Conservation (phyloP, 139 green algal genomes). For the Pleodorina starrii region DNA sequence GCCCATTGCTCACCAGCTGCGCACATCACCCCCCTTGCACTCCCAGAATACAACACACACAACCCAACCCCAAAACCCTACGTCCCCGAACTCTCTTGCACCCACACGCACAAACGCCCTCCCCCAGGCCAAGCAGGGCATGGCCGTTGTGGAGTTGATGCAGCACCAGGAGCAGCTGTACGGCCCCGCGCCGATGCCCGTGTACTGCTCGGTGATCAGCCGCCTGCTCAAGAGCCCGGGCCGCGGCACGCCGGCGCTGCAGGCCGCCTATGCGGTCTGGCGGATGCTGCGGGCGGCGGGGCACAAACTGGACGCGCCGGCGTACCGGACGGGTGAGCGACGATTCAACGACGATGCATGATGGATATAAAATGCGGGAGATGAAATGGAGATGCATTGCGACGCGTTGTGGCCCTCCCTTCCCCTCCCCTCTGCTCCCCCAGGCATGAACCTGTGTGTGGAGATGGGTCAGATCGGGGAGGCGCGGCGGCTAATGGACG, state of each 20-base stretch:
- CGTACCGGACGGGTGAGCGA: slow-evolving; percentile 62
- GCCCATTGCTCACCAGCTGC: no score
- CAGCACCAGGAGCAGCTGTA: slow-evolving; percentile 49
- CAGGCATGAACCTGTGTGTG: slow-evolving; percentile 80
- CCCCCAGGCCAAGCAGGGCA: slow-evolving; percentile 51
- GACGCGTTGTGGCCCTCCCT: no score
- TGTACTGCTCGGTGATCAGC: slow-evolving; percentile 64
- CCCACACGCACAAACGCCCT: no score
- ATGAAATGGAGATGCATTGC: no score
- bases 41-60: no score
- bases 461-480: slow-evolving; percentile 61
- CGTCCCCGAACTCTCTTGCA: no score
- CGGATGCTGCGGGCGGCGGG: slow-evolving; percentile 53
- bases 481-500: slow-evolving; percentile 67
- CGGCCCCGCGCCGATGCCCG: not conserved
- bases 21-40: no score
- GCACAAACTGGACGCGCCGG: slow-evolving; percentile 60
- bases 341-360: no score
- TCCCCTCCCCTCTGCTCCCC: no score
- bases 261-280: slow-evolving; percentile 24
- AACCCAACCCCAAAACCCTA: no score
- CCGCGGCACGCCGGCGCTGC: slow-evolving; percentile 1
- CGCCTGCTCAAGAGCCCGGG: slow-evolving; percentile 62
- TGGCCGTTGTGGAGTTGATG: slow-evolving; percentile 62
- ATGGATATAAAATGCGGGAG: no score